These are phyloP conservation scores for Mycena albidolilacea DNA, from an alignment of 768 basidiomycete genomes.

Conservation along the genomic window DNA sequence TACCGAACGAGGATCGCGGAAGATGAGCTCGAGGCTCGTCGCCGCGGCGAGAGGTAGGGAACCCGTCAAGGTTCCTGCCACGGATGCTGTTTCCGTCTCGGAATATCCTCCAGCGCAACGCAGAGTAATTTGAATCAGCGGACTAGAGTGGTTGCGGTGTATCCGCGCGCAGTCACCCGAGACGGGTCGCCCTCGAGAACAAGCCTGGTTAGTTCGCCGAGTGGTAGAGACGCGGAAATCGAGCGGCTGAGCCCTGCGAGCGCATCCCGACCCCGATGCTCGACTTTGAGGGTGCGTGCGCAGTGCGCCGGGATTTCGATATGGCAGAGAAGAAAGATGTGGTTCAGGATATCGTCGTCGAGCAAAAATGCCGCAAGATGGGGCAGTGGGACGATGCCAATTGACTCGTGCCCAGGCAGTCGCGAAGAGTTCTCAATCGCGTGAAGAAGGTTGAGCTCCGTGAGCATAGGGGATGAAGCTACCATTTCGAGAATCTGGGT, in stretches of 20 bases:
- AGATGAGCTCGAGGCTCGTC: conserved; percentile 12
- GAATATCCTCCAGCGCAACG: conserved; percentile 12
- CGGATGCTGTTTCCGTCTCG: conserved; percentile 1
- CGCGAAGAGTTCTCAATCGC: conserved; percentile 21
- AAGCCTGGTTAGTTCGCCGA: neutral
- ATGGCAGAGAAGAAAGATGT: conserved; percentile 28
- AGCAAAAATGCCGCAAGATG: conserved; percentile 11
- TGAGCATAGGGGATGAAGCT: conserved; percentile 23
- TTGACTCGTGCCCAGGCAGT: conserved; percentile 20
- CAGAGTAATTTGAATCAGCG: conserved; percentile 2
- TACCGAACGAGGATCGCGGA: conserved; percentile 8
- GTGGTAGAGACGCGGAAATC: neutral
- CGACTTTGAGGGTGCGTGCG: conserved; percentile 16
- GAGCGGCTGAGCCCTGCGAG: conserved; percentile 15
- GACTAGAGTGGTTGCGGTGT: neutral
- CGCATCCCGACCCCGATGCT: conserved; percentile 1
- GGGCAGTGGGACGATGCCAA: neutral
- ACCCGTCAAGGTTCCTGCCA: neutral
- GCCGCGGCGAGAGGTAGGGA: conserved; percentile 11
- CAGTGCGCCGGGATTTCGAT: conserved; percentile 16
- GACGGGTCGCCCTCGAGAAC: conserved; percentile 13
- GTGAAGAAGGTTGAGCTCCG: conserved; percentile 19
- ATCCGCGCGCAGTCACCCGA: conserved; percentile 3
- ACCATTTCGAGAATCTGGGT: conserved; percentile 28
- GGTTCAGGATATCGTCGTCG: conserved; percentile 21